Evolutionary conservation across 306 rosid genomes (phyloP).

Genomic region (Vigna hirtella): DNA sequence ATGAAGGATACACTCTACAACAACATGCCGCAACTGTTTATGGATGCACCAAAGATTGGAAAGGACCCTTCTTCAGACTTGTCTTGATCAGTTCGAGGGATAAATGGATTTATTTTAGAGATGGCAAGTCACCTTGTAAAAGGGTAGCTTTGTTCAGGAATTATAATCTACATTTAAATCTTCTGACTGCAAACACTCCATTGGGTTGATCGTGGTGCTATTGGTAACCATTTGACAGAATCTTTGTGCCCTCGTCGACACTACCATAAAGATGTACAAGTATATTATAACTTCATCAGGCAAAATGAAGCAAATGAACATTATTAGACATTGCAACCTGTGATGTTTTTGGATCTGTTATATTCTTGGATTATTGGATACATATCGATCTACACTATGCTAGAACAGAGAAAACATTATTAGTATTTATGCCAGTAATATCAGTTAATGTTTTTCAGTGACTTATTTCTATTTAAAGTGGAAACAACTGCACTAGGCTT

Average conservation of each 20-base stretch:
- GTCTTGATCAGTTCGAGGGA: conserved; percentile 42
- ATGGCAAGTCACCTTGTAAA: conserved; percentile 29
- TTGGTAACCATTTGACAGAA: conserved; percentile 36
- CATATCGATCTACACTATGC: not conserved
- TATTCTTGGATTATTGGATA: not conserved
- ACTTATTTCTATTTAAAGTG: not conserved
- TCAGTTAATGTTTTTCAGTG: not conserved
- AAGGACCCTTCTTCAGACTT: conserved; percentile 52
- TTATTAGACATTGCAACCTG: conserved; percentile 22
- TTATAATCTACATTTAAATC: conserved; percentile 44
- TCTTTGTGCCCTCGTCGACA: conserved; percentile 23
- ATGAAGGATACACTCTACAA: conserved; percentile 55
- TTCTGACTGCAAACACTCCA: conserved; percentile 38
- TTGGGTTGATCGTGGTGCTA: conserved; percentile 39
- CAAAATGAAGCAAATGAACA: conserved; percentile 40
- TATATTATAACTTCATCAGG: conserved; percentile 38
- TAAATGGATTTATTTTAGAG: conserved; percentile 33
- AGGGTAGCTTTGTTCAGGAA: conserved; percentile 28
- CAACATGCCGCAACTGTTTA: conserved; percentile 47
- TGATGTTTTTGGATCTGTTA: conserved; percentile 9
- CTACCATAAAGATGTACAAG: conserved; percentile 34
- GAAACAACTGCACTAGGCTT: not conserved
- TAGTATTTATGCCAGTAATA: not conserved
- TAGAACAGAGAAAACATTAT: conserved; percentile 11
- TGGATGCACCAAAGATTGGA: conserved; percentile 53